A percentile compares a stretch with the other conserved stretches of the same genome.
phyloP scores from a whole-genome alignment of 805 yeast species.

The Monosporozyma unispora region DNA sequence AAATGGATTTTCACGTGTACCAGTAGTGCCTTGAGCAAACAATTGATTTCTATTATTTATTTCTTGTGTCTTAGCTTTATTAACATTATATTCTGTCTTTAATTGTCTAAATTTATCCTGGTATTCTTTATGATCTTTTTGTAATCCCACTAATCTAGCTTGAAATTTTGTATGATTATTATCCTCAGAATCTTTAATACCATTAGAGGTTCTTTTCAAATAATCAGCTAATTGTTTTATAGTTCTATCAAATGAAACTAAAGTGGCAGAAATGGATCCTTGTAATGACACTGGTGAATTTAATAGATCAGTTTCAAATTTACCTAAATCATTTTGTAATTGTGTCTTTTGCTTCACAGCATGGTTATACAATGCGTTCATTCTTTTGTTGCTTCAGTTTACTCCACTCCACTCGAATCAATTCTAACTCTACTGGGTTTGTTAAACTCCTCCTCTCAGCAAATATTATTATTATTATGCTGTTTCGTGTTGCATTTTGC shows the following conservation, averaged over 20 bases:
- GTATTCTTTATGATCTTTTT: conserved; percentile 29
- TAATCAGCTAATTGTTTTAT: conserved; percentile 43
- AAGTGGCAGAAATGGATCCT: conserved; percentile 48
- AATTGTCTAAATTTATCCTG: conserved; percentile 29
- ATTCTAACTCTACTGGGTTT: neutral
- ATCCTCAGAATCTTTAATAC: conserved; percentile 4
- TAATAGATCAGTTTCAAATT: conserved; percentile 52
- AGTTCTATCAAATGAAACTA: conserved; percentile 67
- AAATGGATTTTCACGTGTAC: conserved; percentile 16
- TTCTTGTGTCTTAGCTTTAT: conserved; percentile 9
- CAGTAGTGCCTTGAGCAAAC: conserved; percentile 7
- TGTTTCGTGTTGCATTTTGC: neutral
- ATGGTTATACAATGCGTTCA: conserved; percentile 85
- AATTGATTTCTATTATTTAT: conserved; percentile 14
- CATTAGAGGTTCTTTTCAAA: conserved; percentile 43
- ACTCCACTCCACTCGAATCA: neutral
- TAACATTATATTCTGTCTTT: conserved; percentile 23
- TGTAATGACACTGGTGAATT: conserved; percentile 69
- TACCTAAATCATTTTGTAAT: conserved; percentile 56
- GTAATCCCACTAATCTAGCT: conserved; percentile 52
- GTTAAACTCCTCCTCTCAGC: neutral
- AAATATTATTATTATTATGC: neutral
- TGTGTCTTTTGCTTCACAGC: conserved; percentile 78
- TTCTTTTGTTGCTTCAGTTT: neutral
- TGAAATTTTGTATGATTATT: conserved; percentile 36